A percentile compares a stretch with the other conserved stretches of the same genome.
Conservation (phyloP, 2,329 filamentous ascomycete species). For the Aspergillus aculeatus region DNA sequence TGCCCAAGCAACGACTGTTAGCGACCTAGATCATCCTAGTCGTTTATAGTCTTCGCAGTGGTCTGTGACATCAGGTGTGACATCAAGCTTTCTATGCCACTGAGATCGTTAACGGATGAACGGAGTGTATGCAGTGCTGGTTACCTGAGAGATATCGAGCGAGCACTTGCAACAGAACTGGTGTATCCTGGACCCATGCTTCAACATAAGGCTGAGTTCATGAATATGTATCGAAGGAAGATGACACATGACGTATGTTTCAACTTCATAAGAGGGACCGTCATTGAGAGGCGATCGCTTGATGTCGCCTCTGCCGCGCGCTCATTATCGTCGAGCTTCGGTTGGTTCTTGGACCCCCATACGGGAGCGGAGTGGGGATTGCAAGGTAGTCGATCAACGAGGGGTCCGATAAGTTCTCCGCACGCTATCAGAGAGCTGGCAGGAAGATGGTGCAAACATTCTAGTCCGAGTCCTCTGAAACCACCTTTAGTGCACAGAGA, state of each 20-base stretch:
- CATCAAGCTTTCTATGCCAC: constrained; percentile 1
- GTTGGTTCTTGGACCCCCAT: background rate
- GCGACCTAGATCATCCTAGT: constrained; percentile 1
- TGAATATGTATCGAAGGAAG: background rate
- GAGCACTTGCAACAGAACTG: background rate
- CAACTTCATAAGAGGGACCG: background rate
- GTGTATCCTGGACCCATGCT: background rate
- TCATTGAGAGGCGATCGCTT: background rate
- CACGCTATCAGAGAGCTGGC: background rate
- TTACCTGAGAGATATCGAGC: background rate
- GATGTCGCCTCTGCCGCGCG: background rate
- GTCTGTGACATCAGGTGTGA: constrained; percentile 1
- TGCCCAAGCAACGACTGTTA: background rate
- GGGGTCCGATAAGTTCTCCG: background rate
- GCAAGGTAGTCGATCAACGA: background rate
- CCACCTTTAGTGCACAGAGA: background rate
- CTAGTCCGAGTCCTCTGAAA: background rate
- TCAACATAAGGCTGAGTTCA: background rate
- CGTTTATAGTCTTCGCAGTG: background rate
- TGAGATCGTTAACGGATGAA: background rate
- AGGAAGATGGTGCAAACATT: background rate
- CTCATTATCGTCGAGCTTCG: background rate
- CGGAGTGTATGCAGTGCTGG: background rate
- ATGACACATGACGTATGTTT: background rate
- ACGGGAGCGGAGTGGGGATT: background rate